Evolutionary conservation across 1,284 basidiomycete species (phyloP), one percentile per base, ranked within the genome.

Genomic region (Ustilago crameri): DNA sequence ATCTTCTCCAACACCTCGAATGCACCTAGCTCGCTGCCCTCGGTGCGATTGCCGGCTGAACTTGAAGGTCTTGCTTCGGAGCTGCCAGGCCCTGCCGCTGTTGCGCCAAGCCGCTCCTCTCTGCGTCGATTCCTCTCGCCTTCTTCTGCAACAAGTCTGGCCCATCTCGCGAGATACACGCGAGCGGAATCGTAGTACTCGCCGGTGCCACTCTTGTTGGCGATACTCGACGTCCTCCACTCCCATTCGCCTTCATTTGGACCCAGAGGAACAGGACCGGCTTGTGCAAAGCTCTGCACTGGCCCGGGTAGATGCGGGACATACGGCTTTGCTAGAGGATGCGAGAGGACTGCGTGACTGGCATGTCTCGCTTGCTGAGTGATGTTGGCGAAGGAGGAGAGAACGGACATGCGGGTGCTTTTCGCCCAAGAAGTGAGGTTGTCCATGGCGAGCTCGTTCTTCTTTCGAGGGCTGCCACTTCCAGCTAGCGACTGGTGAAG

Each of bases 91-190:
- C 34, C 34, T 17, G 20, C 8, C n/a, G 35, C 18, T 38, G 4
- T 40, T 5, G 63, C 52, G 20, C 53, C 64, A 0, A 74, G 43
- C 3, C 55, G 37, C 41, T 78, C 66, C 41, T 76, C 72, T 22
- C 53, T 61, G 47, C 64, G 49, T 17, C 79, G 45, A 41, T 78
- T 79, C 5, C 75, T 51, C 54, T 84, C 82, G 12, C 82, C 83
- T 48, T 83, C 81, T 18, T 78, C 79, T 0, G 83, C 95, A 0
- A 98, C 95, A 45, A 93, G 90, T 23, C 94, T 87, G 0, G 96
- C 95, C 96, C 96, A 99, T 27, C 93, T 88, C 1, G 96, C 96
- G 9, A 99, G 88, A 82, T 98, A 98, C 5, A 98, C 93, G 3
- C 95, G 87, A 0, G 96, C 95, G 58, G 91, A 91, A 84, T 98